Conservation (phyloP, 2,329 filamentous ascomycete species). For the Epichloe baconii region DNA sequence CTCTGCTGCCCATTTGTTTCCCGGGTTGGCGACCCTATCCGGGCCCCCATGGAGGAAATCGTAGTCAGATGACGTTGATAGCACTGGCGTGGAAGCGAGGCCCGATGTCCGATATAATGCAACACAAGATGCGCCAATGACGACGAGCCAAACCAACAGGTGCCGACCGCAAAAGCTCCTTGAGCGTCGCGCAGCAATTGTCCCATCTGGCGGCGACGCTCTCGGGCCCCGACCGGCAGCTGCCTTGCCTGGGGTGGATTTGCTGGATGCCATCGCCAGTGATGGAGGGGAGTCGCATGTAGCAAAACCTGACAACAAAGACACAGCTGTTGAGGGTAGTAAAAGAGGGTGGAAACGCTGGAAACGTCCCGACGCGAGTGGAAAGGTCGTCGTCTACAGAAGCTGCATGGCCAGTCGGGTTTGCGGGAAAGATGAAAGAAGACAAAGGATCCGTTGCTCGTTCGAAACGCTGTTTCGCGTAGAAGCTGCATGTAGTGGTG, state of each 20-base stretch:
- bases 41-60: conserved; percentile 1
- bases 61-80: conserved; percentile 7
- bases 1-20: conserved; percentile 8
- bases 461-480: background rate
- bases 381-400: background rate
- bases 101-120: conserved; percentile 9
- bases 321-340: background rate
- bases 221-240: background rate
- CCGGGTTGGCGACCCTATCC: conserved; percentile 1
- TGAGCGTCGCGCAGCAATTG: background rate
- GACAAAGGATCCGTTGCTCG: background rate
- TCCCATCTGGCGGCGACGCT: background rate
- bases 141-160: conserved; percentile 6
- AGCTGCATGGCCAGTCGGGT: conserved; percentile 1
- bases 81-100: conserved; percentile 6
- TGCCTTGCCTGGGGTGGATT: background rate
- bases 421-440: background rate
- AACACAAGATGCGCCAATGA: conserved; percentile 6
- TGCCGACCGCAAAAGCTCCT: conserved; percentile 3
- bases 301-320: background rate
- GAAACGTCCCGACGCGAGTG: background rate
- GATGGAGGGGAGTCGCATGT: background rate
- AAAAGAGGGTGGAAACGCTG: background rate
- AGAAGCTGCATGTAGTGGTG: background rate
- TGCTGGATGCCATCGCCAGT: conserved; percentile 5